Conservation (phyloP, 345 rosid species). For the Sapria himalayana region DNA sequence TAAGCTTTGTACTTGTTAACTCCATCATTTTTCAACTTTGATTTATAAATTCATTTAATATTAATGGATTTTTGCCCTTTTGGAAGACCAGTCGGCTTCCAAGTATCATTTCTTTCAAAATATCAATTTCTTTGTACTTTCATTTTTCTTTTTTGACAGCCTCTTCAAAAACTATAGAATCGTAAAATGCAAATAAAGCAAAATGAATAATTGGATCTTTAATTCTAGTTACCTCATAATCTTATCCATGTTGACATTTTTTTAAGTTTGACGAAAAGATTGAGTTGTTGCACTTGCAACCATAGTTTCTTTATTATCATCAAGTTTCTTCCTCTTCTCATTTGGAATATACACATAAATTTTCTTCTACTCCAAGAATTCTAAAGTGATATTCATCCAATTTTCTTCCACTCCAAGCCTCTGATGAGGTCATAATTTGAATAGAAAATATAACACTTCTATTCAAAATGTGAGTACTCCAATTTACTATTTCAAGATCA, state of each 20-base stretch:
- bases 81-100: neutral
- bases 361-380: too few species aligned
- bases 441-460: too few species aligned
- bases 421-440: too few species aligned
- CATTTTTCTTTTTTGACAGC: neutral
- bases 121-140: neutral
- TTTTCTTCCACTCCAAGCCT: too few species aligned
- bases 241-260: neutral
- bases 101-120: neutral
- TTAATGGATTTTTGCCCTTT: neutral
- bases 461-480: neutral
- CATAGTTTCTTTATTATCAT: too few species aligned
- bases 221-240: slow-evolving; percentile 1
- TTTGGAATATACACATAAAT: neutral
- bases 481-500: neutral
- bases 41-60: neutral
- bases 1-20: neutral
- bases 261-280: neutral
- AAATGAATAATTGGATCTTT: neutral
- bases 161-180: neutral
- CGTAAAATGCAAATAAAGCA: neutral
- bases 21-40: neutral
- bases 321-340: slow-evolving; percentile 2
- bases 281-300: neutral
- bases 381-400: too few species aligned